These are phyloP conservation scores for Psophocarpus tetragonolobus DNA, from an alignment of 306 rosid species.

Conservation along the genomic window DNA sequence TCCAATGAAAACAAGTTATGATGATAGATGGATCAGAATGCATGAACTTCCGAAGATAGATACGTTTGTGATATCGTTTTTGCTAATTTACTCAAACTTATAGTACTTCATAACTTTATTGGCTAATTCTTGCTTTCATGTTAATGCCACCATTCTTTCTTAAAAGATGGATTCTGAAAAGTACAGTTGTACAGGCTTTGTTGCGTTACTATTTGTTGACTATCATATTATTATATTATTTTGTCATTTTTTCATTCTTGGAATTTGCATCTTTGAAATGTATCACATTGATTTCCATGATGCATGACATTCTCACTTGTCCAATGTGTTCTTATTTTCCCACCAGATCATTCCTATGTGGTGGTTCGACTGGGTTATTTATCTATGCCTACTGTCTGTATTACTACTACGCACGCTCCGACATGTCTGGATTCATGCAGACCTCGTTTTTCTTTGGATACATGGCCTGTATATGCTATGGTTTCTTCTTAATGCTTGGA, in stretches of 20 bases:
- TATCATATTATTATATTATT: conserved; percentile 8
- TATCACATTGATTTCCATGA: neutral
- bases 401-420: conserved; percentile 52
- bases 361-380: conserved; percentile 57
- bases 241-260: conserved; percentile 2
- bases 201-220: neutral
- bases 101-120: conserved; percentile 17
- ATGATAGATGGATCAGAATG: conserved; percentile 19
- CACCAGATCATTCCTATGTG: conserved; percentile 52
- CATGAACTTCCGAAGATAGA: neutral
- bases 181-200: neutral
- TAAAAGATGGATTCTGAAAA: neutral
- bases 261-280: neutral
- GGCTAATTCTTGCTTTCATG: conserved; percentile 18
- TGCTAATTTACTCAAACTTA: neutral
- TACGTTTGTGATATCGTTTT: conserved; percentile 9
- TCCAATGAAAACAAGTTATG: neutral
- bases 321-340: conserved; percentile 21
- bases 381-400: conserved; percentile 56
- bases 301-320: conserved; percentile 9
- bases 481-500: conserved; percentile 57
- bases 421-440: conserved; percentile 59
- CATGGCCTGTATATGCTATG: conserved; percentile 60
- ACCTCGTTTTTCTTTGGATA: conserved; percentile 56
- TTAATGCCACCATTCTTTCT: neutral